Base-by-base conservation (phyloP, 768 basidiomycete species). In the Stropharia rugosoannulata region DNA sequence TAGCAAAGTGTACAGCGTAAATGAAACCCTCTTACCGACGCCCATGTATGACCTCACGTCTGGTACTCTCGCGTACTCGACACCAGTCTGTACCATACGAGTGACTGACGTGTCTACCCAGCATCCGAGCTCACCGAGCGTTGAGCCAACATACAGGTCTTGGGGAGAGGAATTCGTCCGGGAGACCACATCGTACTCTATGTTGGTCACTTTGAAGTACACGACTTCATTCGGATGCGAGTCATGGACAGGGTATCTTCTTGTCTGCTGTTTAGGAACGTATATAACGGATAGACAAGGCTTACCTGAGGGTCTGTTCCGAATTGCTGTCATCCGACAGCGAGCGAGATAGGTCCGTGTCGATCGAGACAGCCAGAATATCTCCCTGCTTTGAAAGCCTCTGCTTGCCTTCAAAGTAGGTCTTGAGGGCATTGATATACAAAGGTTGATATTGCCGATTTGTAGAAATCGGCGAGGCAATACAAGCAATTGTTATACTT, bases 31-130 rank as follows among this genome's bases (percentile, higher is more conserved):
- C 72, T 63, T 66, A 89, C 90, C 73, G 55, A 83, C 65, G 29
- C 76, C 74, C 22, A 80, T 62, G 64, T 83, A 88, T 3, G 66
- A 67, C 27, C 70, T 71, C 4, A 76, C 70, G 64, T 82, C 80
- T 25, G 84, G 88, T 38, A 86, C 77, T 55, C 79, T 75, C 6
- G 75, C 75, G 58, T 89, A 82, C 62, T 93, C 92, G 6, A 91
- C 64, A 0, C 96, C 95, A 0, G 84, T 79, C 68, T 95, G 91
- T 7, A 90, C 69, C 64, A 98, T 82, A 51, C 85, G 84, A 16
- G 96, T 96, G 6, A 79, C 66, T 1, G 76, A 67, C 1, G 85
- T 71, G 62, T 98, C 92, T 16, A 97, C 78, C 81, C 90, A 90
- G 64, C 89, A 95, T 0, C 96, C 96, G 15, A 95, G 66, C 62